Percentiles rank a stretch among this genome's conserved stretches.
phyloP scores from a whole-genome alignment of 345 rosid species.

The Eucalyptus tenuipes region DNA sequence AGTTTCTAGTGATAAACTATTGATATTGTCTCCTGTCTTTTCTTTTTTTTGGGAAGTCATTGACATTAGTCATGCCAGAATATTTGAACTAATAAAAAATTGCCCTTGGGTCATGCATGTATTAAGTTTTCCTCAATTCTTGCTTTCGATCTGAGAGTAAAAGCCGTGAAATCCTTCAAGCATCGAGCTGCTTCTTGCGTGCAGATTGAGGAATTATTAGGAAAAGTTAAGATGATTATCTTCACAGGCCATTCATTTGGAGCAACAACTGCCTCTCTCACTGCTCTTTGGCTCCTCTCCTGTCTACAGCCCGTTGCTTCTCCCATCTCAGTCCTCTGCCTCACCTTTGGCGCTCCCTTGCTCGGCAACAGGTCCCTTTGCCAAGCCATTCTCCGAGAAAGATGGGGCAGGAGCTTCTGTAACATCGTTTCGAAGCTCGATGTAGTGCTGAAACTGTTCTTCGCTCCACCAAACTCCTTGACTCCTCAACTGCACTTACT shows the following conservation, averaged over 20 bases:
- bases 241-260: constrained; percentile 80
- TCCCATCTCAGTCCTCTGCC: constrained; percentile 34
- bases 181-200: neutral
- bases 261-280: constrained; percentile 53
- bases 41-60: no score
- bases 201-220: constrained; percentile 23
- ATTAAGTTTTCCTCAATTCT: no score
- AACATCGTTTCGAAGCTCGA: constrained; percentile 60
- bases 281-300: constrained; percentile 71
- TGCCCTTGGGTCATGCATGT: no score
- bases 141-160: no score
- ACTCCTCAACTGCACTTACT: constrained; percentile 4
- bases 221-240: constrained; percentile 34
- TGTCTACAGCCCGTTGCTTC: constrained; percentile 5
- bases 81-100: no score
- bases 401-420: constrained; percentile 50
- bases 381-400: constrained; percentile 1
- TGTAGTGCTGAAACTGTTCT: constrained; percentile 40
- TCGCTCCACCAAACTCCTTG: constrained; percentile 16
- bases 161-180: no score
- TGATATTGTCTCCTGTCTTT: no score
- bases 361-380: constrained; percentile 59
- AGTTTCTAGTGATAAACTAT: no score
- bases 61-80: no score
- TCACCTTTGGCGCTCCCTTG: constrained; percentile 81